Conservation (phyloP, 1,284 basidiomycete genomes). For the Cutaneotrichosporon dermatis region DNA sequence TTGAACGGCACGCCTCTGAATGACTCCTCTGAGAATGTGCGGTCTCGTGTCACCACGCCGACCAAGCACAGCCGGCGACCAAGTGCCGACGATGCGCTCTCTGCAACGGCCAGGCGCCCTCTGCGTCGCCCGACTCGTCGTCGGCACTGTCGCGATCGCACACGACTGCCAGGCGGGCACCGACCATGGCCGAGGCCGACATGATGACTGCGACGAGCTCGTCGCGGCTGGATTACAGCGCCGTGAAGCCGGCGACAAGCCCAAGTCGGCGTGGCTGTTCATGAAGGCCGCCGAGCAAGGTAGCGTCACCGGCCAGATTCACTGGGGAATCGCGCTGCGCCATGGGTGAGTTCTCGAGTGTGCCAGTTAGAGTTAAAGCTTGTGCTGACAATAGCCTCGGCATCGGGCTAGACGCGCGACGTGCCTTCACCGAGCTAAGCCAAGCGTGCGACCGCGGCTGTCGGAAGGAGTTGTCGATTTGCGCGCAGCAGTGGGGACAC, state of each 20-base stretch:
- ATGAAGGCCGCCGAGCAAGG: constrained; percentile 45
- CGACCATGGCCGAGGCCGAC: neutral
- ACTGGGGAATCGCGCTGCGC: constrained; percentile 43
- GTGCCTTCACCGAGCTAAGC: constrained; percentile 38
- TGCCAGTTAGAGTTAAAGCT: too few relatives aligned
- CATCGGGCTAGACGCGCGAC: constrained; percentile 39
- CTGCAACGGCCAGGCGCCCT: neutral
- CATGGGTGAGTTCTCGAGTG: constrained; percentile 30
- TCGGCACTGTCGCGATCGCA: neutral
- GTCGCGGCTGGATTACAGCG: constrained; percentile 35
- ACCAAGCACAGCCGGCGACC: too few relatives aligned
- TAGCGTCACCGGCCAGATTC: constrained; percentile 41
- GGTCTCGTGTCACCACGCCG: too few relatives aligned
- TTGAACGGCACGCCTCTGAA: neutral
- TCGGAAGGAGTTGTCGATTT: constrained; percentile 30
- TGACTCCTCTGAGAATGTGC: neutral
- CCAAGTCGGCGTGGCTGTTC: constrained; percentile 45
- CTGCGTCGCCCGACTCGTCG: neutral
- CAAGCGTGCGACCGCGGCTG: constrained; percentile 40
- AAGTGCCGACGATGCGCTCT: too few relatives aligned
- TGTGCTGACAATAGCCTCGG: constrained; percentile 22
- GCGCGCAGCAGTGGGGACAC: constrained; percentile 25
- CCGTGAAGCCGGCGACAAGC: constrained; percentile 36
- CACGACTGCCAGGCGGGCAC: neutral
- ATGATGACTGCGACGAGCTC: constrained; percentile 18